A percentile compares a stretch with the other conserved stretches of the same genome.
Evolutionary conservation across 202 grass and related monocot genomes (phyloP).

Genomic region (Brachypodium distachyon): DNA sequence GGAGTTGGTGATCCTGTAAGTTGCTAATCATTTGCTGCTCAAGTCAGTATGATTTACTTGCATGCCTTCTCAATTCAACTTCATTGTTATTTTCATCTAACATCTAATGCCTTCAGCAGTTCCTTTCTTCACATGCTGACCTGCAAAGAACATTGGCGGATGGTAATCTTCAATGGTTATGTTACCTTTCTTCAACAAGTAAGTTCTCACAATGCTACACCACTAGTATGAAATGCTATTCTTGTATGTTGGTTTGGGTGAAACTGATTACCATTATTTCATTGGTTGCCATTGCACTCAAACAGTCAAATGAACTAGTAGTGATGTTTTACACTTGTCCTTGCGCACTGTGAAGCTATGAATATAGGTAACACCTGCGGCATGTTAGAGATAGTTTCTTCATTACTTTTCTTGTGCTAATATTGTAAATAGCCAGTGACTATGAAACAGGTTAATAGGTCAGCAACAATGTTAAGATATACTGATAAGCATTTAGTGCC

Average conservation of each 20-base stretch:
- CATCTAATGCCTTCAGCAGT: slow-evolving; percentile 22
- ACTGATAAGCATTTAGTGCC: background rate
- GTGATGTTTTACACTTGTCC: background rate
- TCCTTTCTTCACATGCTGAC: slow-evolving; percentile 39
- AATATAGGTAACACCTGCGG: background rate
- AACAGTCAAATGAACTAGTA: background rate
- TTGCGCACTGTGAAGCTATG: background rate
- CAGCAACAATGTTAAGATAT: too few relatives aligned
- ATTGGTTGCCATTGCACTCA: background rate
- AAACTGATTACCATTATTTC: background rate
- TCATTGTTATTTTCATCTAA: background rate
- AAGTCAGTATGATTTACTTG: background rate
- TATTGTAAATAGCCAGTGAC: background rate
- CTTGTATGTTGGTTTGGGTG: slow-evolving; percentile 3
- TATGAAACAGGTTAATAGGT: background rate
- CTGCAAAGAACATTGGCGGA: slow-evolving; percentile 30
- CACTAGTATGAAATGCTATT: background rate
- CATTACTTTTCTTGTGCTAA: background rate
- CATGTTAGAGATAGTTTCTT: background rate
- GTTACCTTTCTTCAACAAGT: slow-evolving; percentile 85
- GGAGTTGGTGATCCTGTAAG: slow-evolving; percentile 78
- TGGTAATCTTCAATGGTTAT: slow-evolving; percentile 69
- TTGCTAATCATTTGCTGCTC: background rate
- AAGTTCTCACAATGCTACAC: slow-evolving; percentile 5
- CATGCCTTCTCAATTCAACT: background rate